Conservation (phyloP, 169 alveolate species). For the Cryptosporidium muris region DNA sequence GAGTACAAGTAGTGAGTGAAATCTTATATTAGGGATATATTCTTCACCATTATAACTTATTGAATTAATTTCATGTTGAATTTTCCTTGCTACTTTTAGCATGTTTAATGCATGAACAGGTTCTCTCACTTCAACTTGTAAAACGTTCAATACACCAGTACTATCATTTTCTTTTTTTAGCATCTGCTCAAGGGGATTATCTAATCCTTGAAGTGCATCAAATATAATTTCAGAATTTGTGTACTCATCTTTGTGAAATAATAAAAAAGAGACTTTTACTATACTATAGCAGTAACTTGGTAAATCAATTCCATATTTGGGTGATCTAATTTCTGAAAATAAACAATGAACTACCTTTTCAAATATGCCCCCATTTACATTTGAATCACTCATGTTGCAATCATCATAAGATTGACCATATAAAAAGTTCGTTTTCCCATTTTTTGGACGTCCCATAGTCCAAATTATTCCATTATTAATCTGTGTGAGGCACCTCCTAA, state of each 20-base stretch:
- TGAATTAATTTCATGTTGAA: conserved; percentile 24
- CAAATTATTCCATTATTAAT: conserved; percentile 9
- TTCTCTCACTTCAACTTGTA: conserved; percentile 48
- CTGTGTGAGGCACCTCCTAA: neutral
- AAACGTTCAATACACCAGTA: neutral
- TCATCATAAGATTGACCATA: conserved; percentile 8
- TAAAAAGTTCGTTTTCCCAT: conserved; percentile 5
- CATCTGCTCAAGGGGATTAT: conserved; percentile 2
- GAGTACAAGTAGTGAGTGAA: conserved; percentile 29
- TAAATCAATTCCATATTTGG: neutral
- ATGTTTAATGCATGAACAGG: conserved; percentile 43
- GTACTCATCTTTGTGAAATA: neutral
- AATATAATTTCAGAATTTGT: conserved; percentile 6
- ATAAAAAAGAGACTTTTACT: neutral
- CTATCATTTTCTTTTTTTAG: neutral
- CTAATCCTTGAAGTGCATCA: conserved; percentile 58
- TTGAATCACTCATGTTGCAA: too few relatives aligned
- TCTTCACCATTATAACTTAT: neutral
- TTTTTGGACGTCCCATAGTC: neutral
- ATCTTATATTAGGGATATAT: neutral
- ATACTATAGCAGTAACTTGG: too few relatives aligned
- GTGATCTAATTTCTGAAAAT: conserved; percentile 4
- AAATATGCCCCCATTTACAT: neutral
- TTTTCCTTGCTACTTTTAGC: conserved; percentile 46
- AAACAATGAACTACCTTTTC: conserved; percentile 7